Evolutionary conservation across 2,329 filamentous ascomycete genomes (phyloP), one percentile per base, ranked within the genome.

Genomic region (Volutella citrinella): DNA sequence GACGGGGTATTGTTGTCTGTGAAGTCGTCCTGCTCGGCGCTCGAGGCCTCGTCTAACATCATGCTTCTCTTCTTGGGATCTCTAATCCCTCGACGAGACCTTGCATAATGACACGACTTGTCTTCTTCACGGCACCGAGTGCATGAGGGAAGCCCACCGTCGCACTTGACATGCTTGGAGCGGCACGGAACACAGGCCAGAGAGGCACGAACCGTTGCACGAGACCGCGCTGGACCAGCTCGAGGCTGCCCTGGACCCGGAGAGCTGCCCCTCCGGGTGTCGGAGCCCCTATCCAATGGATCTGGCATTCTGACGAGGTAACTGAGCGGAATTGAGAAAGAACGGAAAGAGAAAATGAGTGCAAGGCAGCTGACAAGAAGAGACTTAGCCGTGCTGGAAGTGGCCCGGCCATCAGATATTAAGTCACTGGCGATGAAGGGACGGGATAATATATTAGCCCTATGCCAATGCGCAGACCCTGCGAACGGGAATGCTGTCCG

Each of bases 171-270:
- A 32, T 53, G 50, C 29, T 38, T 53, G 21, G 20, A 38, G 15
- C 50, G 50, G 24, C 50, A 53, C 18, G 38, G 30, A 11, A 40
- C 14, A 15, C 50, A 53, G 17, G 50, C 50, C 7, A 48, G 29
- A 27, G 49, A 50, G 17, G 44, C 40, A 19, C 49, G 50, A 7
- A 30, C n/a, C 10, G 14, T 36, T 14, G 48, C 32, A n/a, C 41
- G 43, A 24, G 48, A 42, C 18, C 28, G 36, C 13, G 17, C 25
- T 11, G 36, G 15, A 17, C 46, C 36, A 22, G 45, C 37, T 31
- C 36, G 43, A 27, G 32, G 29, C 20, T 30, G 43, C 14, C 11
- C 25, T 10, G 32, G 12, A 8, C 24, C 22, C 28, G 36, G 16
- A n/a, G n/a, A n/a, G n/a, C n/a, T n/a, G n/a, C n/a, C n/a, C n/a